Percentiles rank a stretch among this genome's conserved stretches.
phyloP scores from a whole-genome alignment of 345 rosid species.

The Lumnitzera racemosa region DNA sequence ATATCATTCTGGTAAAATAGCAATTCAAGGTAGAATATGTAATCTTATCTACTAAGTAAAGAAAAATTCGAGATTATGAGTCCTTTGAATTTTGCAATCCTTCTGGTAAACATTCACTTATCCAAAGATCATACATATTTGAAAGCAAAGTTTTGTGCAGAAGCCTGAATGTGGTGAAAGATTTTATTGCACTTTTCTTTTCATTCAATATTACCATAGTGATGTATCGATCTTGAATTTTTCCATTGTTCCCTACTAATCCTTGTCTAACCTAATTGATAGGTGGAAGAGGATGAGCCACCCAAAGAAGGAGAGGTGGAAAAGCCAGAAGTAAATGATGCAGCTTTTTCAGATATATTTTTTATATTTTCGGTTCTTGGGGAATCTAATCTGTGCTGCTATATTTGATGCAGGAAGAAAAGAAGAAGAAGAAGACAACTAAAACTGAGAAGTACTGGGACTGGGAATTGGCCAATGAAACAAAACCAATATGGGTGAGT shows the following conservation, averaged over 20 bases:
- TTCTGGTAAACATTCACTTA: too few species aligned
- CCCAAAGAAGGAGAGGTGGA: slow-evolving; percentile 75
- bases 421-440: slow-evolving; percentile 70
- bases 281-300: slow-evolving; percentile 94
- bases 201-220: too few species aligned
- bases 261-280: slow-evolving; percentile 8
- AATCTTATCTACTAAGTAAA: too few species aligned
- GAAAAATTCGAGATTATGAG: too few species aligned
- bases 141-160: too few species aligned
- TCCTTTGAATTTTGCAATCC: too few species aligned
- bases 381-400: slow-evolving; percentile 1
- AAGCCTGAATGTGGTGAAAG: too few species aligned
- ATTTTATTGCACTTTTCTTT: too few species aligned
- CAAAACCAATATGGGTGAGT: slow-evolving; percentile 95
- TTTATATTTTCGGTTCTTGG: neutral
- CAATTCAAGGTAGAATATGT: too few species aligned
- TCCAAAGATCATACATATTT: too few species aligned
- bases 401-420: slow-evolving; percentile 50
- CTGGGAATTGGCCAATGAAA: slow-evolving; percentile 93
- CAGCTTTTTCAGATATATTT: neutral
- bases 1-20: too few species aligned
- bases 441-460: slow-evolving; percentile 98
- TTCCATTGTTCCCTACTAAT: neutral
- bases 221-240: too few species aligned
- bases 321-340: slow-evolving; percentile 50